Base-by-base conservation (phyloP, 495 filamentous ascomycete species). In the Xylaria castorea region DNA sequence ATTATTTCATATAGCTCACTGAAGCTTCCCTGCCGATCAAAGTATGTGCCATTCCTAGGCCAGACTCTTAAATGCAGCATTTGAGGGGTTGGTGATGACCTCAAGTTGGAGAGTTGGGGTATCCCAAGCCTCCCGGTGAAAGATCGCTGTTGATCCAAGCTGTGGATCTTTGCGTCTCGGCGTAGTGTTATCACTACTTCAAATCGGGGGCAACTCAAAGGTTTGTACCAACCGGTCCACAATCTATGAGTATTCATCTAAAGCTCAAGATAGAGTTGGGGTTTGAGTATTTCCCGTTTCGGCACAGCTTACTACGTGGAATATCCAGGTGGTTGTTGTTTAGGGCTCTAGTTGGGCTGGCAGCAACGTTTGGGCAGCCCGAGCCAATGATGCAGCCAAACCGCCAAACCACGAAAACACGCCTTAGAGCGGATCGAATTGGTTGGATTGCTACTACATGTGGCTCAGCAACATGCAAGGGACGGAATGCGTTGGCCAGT, bases 41-140 rank as follows among this genome's bases (percentile, higher is more conserved):
- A 57, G 63, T 44, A 5, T 16, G 18, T 50, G 68, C 58, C 32
- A 20, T 65, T 65, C 25, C 25, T 65, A 4, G 32, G 60, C 34
- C 62, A n/a, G 30, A 34, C 18, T 46, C 44, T 62, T 12, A 55
- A 46, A 65, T 71, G 61, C 60, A 8, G 69, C 25, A 38, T 32
- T 57, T 1, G 50, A 18, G n/a, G 60, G 9, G 57, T 57, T 65
- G 60, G 46, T 65, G 69, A 65, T 71, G 44, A 46, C 69, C 25
- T 64, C 61, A 71, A 42, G 51, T 71, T 71, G 69, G 69, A 65
- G 61, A 55, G 63, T 64, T 55, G 68, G 48, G 48, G 42, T 30
- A 12, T 34, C 53, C 44, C 7, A 53, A 32, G 20, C 20, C 22
- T 42, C 69, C n/a, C 0, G 60, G 46, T 8, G 5, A 44, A 55